phyloP scores from a whole-genome alignment of 495 filamentous ascomycete species.

The Penicillium egyptiacum region DNA sequence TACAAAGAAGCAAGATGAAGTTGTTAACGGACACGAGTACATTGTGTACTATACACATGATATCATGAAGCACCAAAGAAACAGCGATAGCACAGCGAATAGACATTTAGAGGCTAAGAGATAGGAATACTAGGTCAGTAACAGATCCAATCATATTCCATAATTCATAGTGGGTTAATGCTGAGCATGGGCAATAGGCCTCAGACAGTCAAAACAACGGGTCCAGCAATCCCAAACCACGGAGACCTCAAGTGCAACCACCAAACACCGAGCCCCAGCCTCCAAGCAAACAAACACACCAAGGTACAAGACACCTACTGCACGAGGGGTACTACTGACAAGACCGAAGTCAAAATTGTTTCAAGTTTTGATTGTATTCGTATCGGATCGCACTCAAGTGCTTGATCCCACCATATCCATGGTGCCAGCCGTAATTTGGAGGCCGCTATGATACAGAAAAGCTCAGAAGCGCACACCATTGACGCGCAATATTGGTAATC shows the following conservation, averaged over 20 bases:
- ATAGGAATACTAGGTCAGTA: background rate
- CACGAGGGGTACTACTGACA: background rate
- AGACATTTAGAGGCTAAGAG: background rate
- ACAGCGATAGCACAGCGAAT: background rate
- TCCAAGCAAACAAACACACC: background rate
- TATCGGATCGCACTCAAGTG: conserved; percentile 36
- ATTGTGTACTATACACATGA: background rate
- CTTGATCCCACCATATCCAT: conserved; percentile 36
- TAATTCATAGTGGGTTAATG: background rate
- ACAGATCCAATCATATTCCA: background rate
- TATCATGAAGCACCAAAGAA: background rate
- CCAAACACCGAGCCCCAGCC: background rate
- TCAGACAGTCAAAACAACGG: background rate
- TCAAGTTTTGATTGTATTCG: conserved; percentile 46
- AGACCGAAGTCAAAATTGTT: background rate
- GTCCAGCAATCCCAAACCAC: background rate
- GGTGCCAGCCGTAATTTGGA: conserved; percentile 46
- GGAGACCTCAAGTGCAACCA: background rate
- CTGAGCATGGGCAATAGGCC: background rate
- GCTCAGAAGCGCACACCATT: conserved; percentile 47
- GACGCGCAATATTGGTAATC: conserved; percentile 46
- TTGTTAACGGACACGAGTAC: background rate
- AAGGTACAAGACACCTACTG: background rate
- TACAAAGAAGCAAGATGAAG: background rate
- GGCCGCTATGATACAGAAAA: conserved; percentile 53